These are phyloP conservation scores for Oehlia diaphana DNA, from an alignment of 192 early-diverging fungal species.

Conservation along the genomic window DNA sequence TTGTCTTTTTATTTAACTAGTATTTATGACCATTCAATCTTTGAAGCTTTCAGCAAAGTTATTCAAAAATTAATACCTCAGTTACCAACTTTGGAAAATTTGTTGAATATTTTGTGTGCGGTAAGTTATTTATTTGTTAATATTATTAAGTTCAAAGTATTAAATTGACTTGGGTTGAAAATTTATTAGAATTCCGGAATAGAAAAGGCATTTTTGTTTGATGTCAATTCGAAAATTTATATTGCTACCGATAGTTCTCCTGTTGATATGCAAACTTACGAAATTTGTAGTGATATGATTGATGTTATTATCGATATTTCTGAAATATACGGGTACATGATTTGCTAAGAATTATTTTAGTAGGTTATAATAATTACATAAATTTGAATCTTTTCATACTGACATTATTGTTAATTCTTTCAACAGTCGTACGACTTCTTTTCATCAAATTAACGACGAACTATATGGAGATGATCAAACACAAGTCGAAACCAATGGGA, in stretches of 20 bases:
- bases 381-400: not conserved
- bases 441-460: not conserved
- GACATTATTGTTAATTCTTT: not conserved
- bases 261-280: slow-evolving; percentile 83
- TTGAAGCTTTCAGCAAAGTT: slow-evolving; percentile 93
- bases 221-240: slow-evolving; percentile 86
- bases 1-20: slow-evolving; percentile 86
- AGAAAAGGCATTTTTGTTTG: slow-evolving; percentile 96
- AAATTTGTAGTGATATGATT: slow-evolving; percentile 94
- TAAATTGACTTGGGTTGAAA: not conserved
- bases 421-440: slow-evolving; percentile 8
- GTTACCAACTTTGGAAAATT: slow-evolving; percentile 81
- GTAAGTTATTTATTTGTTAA: slow-evolving; percentile 48
- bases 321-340: slow-evolving; percentile 65
- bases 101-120: slow-evolving; percentile 91
- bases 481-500: slow-evolving; percentile 26
- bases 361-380: slow-evolving; percentile 6
- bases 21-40: slow-evolving; percentile 93
- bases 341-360: not conserved
- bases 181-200: slow-evolving; percentile 79
- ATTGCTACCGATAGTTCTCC: slow-evolving; percentile 94
- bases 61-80: slow-evolving; percentile 88
- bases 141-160: not conserved
- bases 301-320: slow-evolving; percentile 87
- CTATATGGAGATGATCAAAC: slow-evolving; percentile 5